Base-by-base conservation (phyloP, 2,329 filamentous ascomycete species). In the Bipolaris sorokiniana region DNA sequence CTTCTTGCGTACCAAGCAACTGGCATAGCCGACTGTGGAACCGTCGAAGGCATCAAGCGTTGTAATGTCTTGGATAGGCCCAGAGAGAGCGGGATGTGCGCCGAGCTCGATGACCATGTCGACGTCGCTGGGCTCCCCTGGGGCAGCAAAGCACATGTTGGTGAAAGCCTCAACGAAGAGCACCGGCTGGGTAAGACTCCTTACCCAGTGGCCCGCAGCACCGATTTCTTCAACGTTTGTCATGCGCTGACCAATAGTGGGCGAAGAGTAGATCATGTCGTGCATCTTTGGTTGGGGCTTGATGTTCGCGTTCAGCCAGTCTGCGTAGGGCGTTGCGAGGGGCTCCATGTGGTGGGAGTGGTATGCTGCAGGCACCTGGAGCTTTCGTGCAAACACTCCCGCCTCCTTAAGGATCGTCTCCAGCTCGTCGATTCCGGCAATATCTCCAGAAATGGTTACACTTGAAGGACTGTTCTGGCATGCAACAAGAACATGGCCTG, bases 371-470 rank as follows among this genome's bases (percentile, higher is more conserved):
- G 78, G 74, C 1, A 80, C 77, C 54, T 75, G 70, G 2, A 82
- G 73, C 16, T 67, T 56, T 1, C 79, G 67, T 3, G 68, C 70
- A 54, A 81, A 81, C 7, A 71, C 70, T 7, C 70, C 63, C n/a
- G 75, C 66, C 3, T 72, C 68, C 6, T 77, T 64, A 0, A 81
- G 58, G 1, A 64, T 56, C 0, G 63, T 51, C 15, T 72, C 66
- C 1, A 74, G 56, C 45, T 75, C 67, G 0, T 72, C 58, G 10
- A 82, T 73, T 2, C 72, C 77, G 51, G 72, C 66, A 0, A 46
- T 41, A 55, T 81, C 77, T 1, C 81, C 80, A 7, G 79, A 80
- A 0, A 81, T 47, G 0, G 80, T 83, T 1, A 80, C 65, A 34
- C 73, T 79, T 0, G 59, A 48, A 0, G 78, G 71, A 10, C 72